Base-by-base conservation (phyloP, 1,284 basidiomycete species). In the Sporisorium graminicola region DNA sequence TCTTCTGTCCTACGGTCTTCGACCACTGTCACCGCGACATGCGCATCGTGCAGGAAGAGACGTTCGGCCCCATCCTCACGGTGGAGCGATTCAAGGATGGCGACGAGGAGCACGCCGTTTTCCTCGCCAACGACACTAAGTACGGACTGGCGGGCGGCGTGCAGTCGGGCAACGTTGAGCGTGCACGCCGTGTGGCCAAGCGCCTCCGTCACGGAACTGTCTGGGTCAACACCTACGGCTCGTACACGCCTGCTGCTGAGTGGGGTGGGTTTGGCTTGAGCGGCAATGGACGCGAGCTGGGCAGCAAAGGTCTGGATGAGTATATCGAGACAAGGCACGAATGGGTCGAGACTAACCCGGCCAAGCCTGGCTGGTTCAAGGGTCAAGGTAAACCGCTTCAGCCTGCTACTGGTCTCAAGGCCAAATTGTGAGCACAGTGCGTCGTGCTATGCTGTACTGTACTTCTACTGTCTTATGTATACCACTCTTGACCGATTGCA, bases 181-280 rank as follows among this genome's bases (percentile, higher is more conserved):
- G 78, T 2, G 83, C 82, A 7, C 63, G 74, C 35, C 70, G 84
- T 20, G 67, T 85, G 8, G 84, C 84, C 12, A 75, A 77, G 46
- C 66, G 75, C 20, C 57, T 85, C 37, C 69, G 84, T 12, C 83
- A 85, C 61, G 84, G 84, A 18, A 85, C 83, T 8, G 79, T 85
- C 16, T 85, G 84, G 84, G 74, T 77, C 42, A 85, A 85, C 64
- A 81, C 80, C 29, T 85, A 83, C 46, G 83, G 82, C 24, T 55
- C 71, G 9, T 85, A 85, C 62, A 81, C 81, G 24, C 78, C 84
- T 16, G 70, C 78, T 20, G 83, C 83, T 5, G 84, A 85, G 54
- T 85, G 84, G 84, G 83, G 84, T 50, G 84, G 84, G 7, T 85
- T 74, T 51, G 84, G 84, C 14, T 70, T 82, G 74, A 80, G 77